phyloP scores from a whole-genome alignment of 2,329 filamentous ascomycete species.

The Blastomyces percursus region DNA sequence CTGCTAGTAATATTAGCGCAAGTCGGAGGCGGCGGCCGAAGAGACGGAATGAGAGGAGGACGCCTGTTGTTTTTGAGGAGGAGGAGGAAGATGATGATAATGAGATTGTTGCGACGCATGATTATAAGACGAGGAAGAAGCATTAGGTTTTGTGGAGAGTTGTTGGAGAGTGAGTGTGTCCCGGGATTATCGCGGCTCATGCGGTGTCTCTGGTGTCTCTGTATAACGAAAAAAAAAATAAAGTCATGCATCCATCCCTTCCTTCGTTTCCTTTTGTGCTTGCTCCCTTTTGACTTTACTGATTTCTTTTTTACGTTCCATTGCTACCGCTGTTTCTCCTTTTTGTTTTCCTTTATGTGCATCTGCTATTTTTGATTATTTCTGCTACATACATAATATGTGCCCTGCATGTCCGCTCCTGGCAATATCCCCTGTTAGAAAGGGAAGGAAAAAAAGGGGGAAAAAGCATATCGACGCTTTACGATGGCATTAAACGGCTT shows the following conservation, averaged over 20 bases:
- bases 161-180: not conserved
- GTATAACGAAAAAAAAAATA: not conserved
- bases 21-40: conserved; percentile 34
- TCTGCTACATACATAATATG: not conserved
- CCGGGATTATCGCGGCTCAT: not conserved
- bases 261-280: not conserved
- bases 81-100: conserved; percentile 35
- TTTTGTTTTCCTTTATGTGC: not conserved
- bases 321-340: not conserved
- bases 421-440: not conserved
- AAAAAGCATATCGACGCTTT: not conserved
- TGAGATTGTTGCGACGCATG: conserved; percentile 9
- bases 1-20: conserved; percentile 40
- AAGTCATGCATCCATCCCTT: not conserved
- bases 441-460: not conserved
- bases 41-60: conserved; percentile 38
- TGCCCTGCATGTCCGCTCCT: not conserved
- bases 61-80: conserved; percentile 38
- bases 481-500: not conserved
- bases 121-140: conserved; percentile 19
- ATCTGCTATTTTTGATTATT: not conserved
- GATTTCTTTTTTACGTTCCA: too few species aligned
- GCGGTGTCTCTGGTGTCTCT: too few species aligned
- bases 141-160: not conserved
- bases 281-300: not conserved